Conservation (phyloP, 2,329 filamentous ascomycete species). For the Beauveria bassiana region DNA sequence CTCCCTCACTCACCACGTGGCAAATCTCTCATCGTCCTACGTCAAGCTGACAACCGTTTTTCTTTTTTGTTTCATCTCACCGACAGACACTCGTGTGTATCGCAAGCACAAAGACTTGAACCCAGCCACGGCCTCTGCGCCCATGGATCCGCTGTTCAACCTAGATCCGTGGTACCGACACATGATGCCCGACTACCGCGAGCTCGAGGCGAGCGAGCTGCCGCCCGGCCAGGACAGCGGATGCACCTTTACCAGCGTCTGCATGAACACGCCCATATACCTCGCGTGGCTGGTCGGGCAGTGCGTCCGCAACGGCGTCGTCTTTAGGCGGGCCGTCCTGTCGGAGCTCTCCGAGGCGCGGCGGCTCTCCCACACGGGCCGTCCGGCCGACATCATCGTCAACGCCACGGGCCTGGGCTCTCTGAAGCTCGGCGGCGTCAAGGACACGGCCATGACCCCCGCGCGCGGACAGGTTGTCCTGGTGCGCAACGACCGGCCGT, state of each 20-base stretch:
- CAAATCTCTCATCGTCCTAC: neutral
- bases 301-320: conserved; percentile 65
- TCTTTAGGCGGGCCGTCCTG: conserved; percentile 55
- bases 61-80: neutral
- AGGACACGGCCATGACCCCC: conserved; percentile 65
- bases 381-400: conserved; percentile 60
- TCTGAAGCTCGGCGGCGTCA: conserved; percentile 69
- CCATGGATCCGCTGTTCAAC: conserved; percentile 59
- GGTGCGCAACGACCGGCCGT: conserved; percentile 67
- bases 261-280: conserved; percentile 86
- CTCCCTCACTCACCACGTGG: neutral
- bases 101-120: conserved; percentile 55
- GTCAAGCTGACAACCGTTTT: conserved; percentile 10
- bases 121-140: conserved; percentile 26
- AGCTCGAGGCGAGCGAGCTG: conserved; percentile 51
- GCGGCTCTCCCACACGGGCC: conserved; percentile 41
- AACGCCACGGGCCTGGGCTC: conserved; percentile 81
- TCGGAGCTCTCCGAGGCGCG: conserved; percentile 66
- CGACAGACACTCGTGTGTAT: conserved; percentile 38
- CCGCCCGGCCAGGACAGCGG: conserved; percentile 61
- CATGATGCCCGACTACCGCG: conserved; percentile 61
- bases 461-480: conserved; percentile 77
- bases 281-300: conserved; percentile 78
- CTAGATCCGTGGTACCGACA: conserved; percentile 68
- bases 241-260: conserved; percentile 73